Conservation (phyloP, 495 filamentous ascomycete genomes). For the Aspergillus ostianus region DNA sequence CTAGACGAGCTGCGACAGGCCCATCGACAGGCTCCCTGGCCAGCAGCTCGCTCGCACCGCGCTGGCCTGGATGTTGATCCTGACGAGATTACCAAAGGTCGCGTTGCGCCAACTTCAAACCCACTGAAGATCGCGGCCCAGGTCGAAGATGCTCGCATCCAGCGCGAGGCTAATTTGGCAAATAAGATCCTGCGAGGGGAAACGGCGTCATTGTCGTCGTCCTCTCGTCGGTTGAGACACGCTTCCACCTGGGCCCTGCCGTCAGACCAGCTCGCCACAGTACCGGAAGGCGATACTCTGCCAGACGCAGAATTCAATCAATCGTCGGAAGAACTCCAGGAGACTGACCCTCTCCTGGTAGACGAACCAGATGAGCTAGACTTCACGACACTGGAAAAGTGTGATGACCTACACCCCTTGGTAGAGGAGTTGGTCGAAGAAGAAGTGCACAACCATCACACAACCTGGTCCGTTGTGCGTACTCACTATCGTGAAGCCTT, state of each 20-base stretch:
- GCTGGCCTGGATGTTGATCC: slow-evolving; percentile 38
- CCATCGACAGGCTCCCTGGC: slow-evolving; percentile 28
- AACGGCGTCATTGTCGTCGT: slow-evolving; percentile 25
- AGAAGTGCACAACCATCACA: slow-evolving; percentile 50
- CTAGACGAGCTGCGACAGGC: slow-evolving; percentile 36
- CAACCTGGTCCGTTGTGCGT: slow-evolving; percentile 52
- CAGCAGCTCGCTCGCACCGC: slow-evolving; percentile 36
- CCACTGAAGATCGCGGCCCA: slow-evolving; percentile 43
- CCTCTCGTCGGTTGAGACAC: slow-evolving; percentile 25
- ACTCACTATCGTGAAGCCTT: slow-evolving; percentile 49
- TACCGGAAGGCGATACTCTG: slow-evolving; percentile 26
- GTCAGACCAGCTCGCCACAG: slow-evolving; percentile 23
- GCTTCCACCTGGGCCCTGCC: slow-evolving; percentile 20
- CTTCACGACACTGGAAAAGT: slow-evolving; percentile 24
- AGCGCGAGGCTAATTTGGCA: slow-evolving; percentile 41
- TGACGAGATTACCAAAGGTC: slow-evolving; percentile 38
- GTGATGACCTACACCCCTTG: slow-evolving; percentile 40
- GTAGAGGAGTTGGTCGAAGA: slow-evolving; percentile 41
- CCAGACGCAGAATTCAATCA: slow-evolving; percentile 7
- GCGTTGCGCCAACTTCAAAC: slow-evolving; percentile 29
- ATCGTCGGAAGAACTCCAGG: slow-evolving; percentile 8
- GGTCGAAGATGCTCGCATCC: slow-evolving; percentile 42
- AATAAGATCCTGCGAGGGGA: slow-evolving; percentile 37
- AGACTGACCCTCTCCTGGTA: slow-evolving; percentile 10
- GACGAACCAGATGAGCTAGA: slow-evolving; percentile 18